Conservation (phyloP, 495 filamentous ascomycete species). For the Talaromyces wortmannii region DNA sequence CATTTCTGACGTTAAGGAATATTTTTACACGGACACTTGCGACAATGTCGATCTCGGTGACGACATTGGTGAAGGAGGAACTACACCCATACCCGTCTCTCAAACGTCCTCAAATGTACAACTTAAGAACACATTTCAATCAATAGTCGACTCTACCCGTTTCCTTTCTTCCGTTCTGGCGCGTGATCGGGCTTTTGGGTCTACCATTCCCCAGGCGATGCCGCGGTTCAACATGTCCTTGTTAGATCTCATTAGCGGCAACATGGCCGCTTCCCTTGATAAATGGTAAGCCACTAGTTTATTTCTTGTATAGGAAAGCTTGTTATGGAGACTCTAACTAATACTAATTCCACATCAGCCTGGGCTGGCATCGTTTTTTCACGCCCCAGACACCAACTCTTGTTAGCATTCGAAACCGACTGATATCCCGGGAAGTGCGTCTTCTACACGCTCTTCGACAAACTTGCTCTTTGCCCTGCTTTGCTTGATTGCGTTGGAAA, state of each 20-base stretch:
- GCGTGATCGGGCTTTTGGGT: neutral
- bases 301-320: too few species aligned
- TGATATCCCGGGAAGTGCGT: neutral
- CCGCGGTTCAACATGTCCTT: neutral
- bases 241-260: neutral
- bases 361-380: neutral
- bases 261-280: neutral
- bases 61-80: too few species aligned
- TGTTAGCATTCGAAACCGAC: neutral
- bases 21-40: neutral
- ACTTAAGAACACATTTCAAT: neutral
- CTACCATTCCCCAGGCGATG: neutral
- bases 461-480: neutral
- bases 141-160: neutral
- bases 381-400: neutral
- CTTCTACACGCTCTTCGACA: neutral
- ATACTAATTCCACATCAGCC: neutral
- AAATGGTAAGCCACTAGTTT: neutral
- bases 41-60: too few species aligned
- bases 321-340: too few species aligned
- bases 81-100: too few species aligned
- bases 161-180: neutral
- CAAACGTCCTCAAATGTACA: neutral
- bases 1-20: neutral
- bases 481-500: neutral